Evolutionary conservation across 2,329 filamentous ascomycete species (phyloP).

Genomic region (Xylariales sp.): DNA sequence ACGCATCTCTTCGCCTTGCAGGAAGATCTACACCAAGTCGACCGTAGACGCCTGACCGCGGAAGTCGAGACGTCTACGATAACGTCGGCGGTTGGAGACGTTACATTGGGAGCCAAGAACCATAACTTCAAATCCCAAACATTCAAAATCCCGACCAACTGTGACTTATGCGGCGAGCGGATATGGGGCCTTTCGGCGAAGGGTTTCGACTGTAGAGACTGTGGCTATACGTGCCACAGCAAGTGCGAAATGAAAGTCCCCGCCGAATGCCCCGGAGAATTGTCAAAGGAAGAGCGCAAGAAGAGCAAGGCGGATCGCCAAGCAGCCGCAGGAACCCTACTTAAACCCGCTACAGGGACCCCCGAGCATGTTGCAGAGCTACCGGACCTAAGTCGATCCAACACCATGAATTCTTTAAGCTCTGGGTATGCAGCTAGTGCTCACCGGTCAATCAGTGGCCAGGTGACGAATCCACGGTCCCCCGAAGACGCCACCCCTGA

Average conservation of each 20-base stretch:
- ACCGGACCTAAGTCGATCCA: conserved; percentile 77
- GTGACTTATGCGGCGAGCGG: conserved; percentile 93
- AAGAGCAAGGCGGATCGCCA: conserved; percentile 90
- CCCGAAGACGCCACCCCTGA: conserved; percentile 62
- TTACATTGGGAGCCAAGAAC: conserved; percentile 91
- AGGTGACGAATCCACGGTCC: conserved; percentile 54
- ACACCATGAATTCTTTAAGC: conserved; percentile 90
- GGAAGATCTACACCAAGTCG: conserved; percentile 85
- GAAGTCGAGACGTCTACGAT: conserved; percentile 96
- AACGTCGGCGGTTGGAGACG: conserved; percentile 88
- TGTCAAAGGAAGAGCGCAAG: conserved; percentile 94
- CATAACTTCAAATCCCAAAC: conserved; percentile 99
- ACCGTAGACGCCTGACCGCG: conserved; percentile 84
- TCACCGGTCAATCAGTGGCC: conserved; percentile 78
- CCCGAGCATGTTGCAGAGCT: conserved; percentile 68
- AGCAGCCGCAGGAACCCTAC: conserved; percentile 74
- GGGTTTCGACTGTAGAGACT: conserved; percentile 94
- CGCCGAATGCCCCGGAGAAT: conserved; percentile 92
- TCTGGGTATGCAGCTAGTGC: conserved; percentile 88
- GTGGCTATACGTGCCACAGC: conserved; percentile 97
- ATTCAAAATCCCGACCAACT: conserved; percentile 99
- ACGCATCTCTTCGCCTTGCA: conserved; percentile 85
- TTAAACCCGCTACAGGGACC: conserved; percentile 61
- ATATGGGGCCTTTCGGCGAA: conserved; percentile 98
- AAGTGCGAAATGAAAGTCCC: conserved; percentile 99